Conservation (phyloP, 2,329 filamentous ascomycete species). For the Huntiella moniliformis region DNA sequence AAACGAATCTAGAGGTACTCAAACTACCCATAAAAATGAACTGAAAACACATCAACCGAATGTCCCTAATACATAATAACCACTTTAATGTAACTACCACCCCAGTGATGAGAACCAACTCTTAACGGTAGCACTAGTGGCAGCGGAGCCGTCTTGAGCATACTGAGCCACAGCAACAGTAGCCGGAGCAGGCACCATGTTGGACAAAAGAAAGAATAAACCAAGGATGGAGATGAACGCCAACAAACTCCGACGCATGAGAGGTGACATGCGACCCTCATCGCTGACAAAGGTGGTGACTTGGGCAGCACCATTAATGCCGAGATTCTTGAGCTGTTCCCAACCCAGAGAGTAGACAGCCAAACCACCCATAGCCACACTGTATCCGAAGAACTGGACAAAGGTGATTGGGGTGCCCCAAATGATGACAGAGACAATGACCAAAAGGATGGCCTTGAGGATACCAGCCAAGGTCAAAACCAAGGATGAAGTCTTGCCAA, state of each 20-base stretch:
- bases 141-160: conserved; percentile 5
- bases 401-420: conserved; percentile 54
- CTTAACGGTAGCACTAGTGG: conserved; percentile 7
- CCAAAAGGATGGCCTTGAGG: conserved; percentile 73
- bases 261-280: conserved; percentile 14
- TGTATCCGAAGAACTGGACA: conserved; percentile 62
- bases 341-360: conserved; percentile 29
- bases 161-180: conserved; percentile 4
- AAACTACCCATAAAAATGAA: too few relatives aligned
- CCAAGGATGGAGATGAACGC: conserved; percentile 13
- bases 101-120: conserved; percentile 11
- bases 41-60: too few relatives aligned
- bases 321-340: conserved; percentile 14
- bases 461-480: conserved; percentile 75
- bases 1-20: too few relatives aligned
- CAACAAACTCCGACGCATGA: conserved; percentile 14
- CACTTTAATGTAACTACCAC: conserved; percentile 1
- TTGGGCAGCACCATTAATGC: conserved; percentile 10
- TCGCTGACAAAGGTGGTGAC: conserved; percentile 13
- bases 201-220: conserved; percentile 14
- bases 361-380: conserved; percentile 40
- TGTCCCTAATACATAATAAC: not conserved
- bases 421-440: conserved; percentile 56
- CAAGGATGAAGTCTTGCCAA: conserved; percentile 71
- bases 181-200: conserved; percentile 6